phyloP scores from a whole-genome alignment of 768 basidiomycete genomes.

The Astraeus odoratus region DNA sequence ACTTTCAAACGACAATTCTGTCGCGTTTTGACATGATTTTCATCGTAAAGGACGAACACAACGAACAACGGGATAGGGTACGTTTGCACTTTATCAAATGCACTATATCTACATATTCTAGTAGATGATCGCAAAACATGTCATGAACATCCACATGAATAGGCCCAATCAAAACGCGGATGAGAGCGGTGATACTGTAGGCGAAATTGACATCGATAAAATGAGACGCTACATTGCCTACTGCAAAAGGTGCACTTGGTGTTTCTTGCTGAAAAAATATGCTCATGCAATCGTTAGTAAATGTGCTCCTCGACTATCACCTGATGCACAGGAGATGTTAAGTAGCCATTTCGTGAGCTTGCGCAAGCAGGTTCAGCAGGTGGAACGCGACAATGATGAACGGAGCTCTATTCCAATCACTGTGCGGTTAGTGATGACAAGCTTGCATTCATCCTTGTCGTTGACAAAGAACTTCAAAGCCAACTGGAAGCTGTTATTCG shows the following conservation, averaged over 20 bases:
- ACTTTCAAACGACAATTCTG: constrained; percentile 96
- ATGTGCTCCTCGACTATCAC: constrained; percentile 90
- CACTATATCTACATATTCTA: constrained; percentile 1
- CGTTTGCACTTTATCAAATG: constrained; percentile 16
- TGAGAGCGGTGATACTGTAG: constrained; percentile 59
- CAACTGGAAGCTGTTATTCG: constrained; percentile 99
- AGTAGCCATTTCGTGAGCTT: constrained; percentile 92
- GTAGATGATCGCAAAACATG: constrained; percentile 92
- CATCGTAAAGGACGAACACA: constrained; percentile 97
- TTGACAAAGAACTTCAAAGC: constrained; percentile 24
- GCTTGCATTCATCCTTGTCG: not conserved
- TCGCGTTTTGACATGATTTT: constrained; percentile 99
- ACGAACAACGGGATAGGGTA: constrained; percentile 87
- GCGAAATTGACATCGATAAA: constrained; percentile 93
- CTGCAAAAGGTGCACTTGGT: constrained; percentile 71
- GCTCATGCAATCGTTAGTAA: constrained; percentile 46
- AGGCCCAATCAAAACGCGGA: constrained; percentile 59
- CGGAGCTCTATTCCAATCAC: constrained; percentile 98
- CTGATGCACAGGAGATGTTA: constrained; percentile 93
- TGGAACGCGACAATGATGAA: constrained; percentile 96
- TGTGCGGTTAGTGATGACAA: constrained; percentile 58
- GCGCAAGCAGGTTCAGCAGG: constrained; percentile 89
- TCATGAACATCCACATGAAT: constrained; percentile 99
- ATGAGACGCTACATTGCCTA: constrained; percentile 98
- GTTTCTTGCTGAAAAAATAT: not conserved